Conservation (phyloP, 176 grass and related monocot species). For the Elymus sibiricus region DNA sequence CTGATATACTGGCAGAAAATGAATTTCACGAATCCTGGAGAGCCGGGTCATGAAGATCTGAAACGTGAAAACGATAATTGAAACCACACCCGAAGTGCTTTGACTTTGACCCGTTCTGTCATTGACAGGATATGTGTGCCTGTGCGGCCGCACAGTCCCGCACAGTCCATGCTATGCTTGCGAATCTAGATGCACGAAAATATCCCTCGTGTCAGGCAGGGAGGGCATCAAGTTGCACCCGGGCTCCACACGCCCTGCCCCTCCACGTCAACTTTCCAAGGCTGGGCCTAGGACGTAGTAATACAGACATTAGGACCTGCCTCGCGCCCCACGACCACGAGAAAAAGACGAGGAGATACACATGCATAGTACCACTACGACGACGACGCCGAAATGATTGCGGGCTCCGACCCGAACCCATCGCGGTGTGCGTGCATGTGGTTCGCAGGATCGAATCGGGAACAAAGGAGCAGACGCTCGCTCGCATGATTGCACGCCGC, state of each 20-base stretch:
- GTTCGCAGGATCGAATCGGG: neutral
- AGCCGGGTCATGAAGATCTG: too few species aligned
- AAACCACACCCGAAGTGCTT: neutral
- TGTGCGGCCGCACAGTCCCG: too few species aligned
- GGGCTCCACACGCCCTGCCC: too few species aligned
- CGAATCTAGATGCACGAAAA: neutral
- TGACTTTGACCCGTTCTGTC: neutral
- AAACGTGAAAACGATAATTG: too few species aligned
- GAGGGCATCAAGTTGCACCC: neutral
- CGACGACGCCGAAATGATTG: neutral
- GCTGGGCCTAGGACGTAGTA: neutral
- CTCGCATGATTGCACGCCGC: neutral
- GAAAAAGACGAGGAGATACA: neutral
- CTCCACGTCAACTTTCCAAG: neutral
- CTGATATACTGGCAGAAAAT: too few species aligned
- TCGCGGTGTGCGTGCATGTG: neutral
- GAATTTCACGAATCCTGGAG: too few species aligned
- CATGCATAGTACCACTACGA: neutral
- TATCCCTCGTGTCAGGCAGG: neutral
- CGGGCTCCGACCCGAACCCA: neutral
- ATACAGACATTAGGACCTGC: neutral
- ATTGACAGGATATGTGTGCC: neutral
- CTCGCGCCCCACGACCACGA: neutral
- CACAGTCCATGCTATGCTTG: neutral
- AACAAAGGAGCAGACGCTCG: neutral